Evolutionary conservation across 139 green algal genomes (phyloP).

Genomic region (Tetraselmis chui): DNA sequence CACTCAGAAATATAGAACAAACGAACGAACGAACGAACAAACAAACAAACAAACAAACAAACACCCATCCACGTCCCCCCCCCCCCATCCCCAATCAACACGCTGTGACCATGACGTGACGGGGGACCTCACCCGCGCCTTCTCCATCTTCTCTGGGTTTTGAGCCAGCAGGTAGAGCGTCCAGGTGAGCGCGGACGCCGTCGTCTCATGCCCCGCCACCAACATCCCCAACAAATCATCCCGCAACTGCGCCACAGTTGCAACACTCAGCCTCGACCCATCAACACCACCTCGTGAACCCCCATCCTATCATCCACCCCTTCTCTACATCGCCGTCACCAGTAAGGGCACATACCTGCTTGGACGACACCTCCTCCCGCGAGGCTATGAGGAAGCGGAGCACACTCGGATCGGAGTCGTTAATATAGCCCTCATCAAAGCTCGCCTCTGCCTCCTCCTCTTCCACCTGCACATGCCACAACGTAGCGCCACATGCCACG

Average conservation of each 20-base stretch:
- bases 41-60: too few relatives aligned
- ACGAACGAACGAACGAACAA: too few relatives aligned
- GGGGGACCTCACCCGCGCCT: constrained; percentile 41
- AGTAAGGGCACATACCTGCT: too few relatives aligned
- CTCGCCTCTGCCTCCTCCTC: background rate
- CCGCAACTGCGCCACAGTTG: constrained; percentile 67
- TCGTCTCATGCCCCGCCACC: constrained; percentile 99
- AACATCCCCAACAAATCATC: constrained; percentile 99
- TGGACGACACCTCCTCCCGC: constrained; percentile 76
- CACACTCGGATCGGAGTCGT: constrained; percentile 82
- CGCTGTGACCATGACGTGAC: too few relatives aligned
- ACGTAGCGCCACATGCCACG: too few relatives aligned
- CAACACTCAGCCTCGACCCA: too few relatives aligned
- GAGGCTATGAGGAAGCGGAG: constrained; percentile 94
- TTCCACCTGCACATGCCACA: constrained; percentile 14
- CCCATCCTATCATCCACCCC: too few relatives aligned
- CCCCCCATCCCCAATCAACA: too few relatives aligned
- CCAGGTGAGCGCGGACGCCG: constrained; percentile 93
- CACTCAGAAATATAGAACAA: too few relatives aligned
- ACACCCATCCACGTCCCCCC: too few relatives aligned
- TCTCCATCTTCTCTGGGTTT: constrained; percentile 76
- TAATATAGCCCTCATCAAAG: constrained; percentile 77
- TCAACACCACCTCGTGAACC: too few relatives aligned
- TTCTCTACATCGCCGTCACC: too few relatives aligned
- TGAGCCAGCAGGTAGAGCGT: constrained; percentile 87